A percentile compares a stretch with the other conserved stretches of the same genome.
These are phyloP conservation scores for Sporothrix pallida DNA, from an alignment of 2,329 filamentous ascomycete genomes.

Conservation along the genomic window DNA sequence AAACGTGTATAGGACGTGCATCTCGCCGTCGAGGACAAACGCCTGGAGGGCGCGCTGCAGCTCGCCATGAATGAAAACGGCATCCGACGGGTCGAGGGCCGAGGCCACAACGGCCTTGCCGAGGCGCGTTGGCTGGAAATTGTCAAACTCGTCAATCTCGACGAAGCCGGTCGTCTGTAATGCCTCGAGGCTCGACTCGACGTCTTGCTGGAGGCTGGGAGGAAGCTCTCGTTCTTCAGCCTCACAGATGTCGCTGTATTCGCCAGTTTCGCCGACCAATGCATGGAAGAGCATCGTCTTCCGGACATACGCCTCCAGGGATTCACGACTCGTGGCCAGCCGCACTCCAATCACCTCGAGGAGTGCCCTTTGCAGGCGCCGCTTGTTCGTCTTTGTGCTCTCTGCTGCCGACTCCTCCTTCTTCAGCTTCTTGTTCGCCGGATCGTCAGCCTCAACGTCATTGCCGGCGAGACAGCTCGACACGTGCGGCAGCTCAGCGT, in stretches of 20 bases:
- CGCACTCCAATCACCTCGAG: constrained; percentile 73
- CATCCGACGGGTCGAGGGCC: constrained; percentile 75
- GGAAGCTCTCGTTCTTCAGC: background rate
- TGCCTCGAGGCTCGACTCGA: constrained; percentile 60
- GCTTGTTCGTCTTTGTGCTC: constrained; percentile 51
- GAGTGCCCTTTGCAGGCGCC: constrained; percentile 72
- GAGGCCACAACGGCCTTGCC: constrained; percentile 75
- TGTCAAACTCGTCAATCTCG: constrained; percentile 53
- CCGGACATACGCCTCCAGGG: constrained; percentile 70
- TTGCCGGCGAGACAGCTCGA: constrained; percentile 63
- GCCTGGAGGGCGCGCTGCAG: constrained; percentile 69
- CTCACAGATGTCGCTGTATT: constrained; percentile 50
- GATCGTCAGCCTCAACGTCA: constrained; percentile 50
- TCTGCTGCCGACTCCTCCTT: background rate
- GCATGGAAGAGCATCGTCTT: constrained; percentile 70
- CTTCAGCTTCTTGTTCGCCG: constrained; percentile 41
- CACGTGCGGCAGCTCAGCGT: constrained; percentile 72
- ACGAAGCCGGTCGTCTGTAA: constrained; percentile 52
- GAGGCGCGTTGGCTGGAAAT: constrained; percentile 66
- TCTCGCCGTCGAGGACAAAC: constrained; percentile 81
- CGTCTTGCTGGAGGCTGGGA: constrained; percentile 46
- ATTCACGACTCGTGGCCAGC: constrained; percentile 68
- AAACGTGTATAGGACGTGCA: constrained; percentile 80
- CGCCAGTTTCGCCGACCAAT: constrained; percentile 44
- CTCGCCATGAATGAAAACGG: constrained; percentile 73